Base-by-base conservation (phyloP, 345 rosid species). In the Gossypioides kirkii region DNA sequence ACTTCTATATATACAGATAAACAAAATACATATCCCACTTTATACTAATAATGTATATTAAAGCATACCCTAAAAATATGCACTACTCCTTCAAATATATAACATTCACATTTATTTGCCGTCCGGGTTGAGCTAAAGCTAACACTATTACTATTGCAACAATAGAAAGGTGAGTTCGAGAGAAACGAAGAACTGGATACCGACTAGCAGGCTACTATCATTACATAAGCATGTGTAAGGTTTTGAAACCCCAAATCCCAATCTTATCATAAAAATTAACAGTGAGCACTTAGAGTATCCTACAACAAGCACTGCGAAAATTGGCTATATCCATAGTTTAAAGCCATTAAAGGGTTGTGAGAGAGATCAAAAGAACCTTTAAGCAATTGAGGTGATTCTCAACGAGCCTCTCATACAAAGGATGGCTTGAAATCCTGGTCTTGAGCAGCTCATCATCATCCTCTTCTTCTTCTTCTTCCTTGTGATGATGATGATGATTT, bases 391-490 rank as follows among this genome's bases (percentile, higher is more conserved):
- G 74, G 64, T 87, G 91, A 71, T 74, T 60, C 75, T 80, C 38
- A 62, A 87, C 79, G 54, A 87, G 80, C 20, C 78, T 73, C 7
- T 73, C 85, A 66, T 82, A 85, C 78, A 87, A 77, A 25, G 89
- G 91, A 75, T 87, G 91, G 52, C 36, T 56, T 12, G 86, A 82
- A 72, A 87, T 85, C 79, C 74, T 85, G 76, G 72, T 82, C 84
- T 85, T 85, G 28, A 87, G 85, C 17, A 36, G 67, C 61, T 81
- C 80, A 9, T 43, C 65, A n/a, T 76, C 74, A 3, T 62, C 75
- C 3, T 52, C 59, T 11, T 46, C 74, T 14, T 17, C 71, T 11
- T 61, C 74, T 16, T 43, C 68, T 14, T 47, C 73, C 36, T 54
- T 63, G 14, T 58, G 18, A 36, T 25, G 18, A 46, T 45, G 66